A percentile compares a stretch with the other conserved stretches of the same genome.
Evolutionary conservation across 75 land plant species (phyloP).

Genomic region (Pseudotsuga menziesii): DNA sequence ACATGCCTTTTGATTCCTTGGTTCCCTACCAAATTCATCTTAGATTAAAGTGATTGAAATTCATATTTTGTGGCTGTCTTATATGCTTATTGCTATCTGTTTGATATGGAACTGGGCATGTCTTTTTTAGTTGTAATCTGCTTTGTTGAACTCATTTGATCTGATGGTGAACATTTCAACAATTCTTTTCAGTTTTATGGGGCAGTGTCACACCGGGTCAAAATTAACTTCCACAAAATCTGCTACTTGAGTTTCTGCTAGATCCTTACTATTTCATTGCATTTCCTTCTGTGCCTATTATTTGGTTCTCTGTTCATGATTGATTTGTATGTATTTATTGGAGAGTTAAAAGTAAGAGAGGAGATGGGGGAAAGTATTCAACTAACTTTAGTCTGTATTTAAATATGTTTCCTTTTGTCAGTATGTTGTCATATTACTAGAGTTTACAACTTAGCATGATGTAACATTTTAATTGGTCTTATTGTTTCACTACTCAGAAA

Average conservation of each 20-base stretch:
- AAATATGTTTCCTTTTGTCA: background rate
- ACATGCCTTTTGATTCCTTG: too few relatives aligned
- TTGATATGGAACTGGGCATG: background rate
- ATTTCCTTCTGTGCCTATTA: background rate
- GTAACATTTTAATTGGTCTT: background rate
- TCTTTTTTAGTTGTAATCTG: background rate
- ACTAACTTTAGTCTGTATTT: background rate
- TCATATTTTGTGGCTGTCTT: background rate
- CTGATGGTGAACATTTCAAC: background rate
- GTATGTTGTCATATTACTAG: background rate
- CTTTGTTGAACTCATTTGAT: background rate
- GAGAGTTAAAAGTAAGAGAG: too few relatives aligned
- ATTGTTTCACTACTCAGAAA: conserved; percentile 51
- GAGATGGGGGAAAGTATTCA: background rate
- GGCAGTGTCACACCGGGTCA: background rate
- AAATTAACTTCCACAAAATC: background rate
- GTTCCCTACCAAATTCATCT: too few relatives aligned
- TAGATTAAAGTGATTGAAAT: background rate
- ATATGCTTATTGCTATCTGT: background rate
- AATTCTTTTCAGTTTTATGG: background rate
- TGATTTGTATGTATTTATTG: too few relatives aligned
- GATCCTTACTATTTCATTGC: background rate
- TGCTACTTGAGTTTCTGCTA: background rate
- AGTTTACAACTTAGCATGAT: background rate
- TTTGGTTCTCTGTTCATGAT: too few relatives aligned